These are phyloP conservation scores for Pleurotus salmoneostramineus DNA, from an alignment of 768 basidiomycete species.

Conservation along the genomic window DNA sequence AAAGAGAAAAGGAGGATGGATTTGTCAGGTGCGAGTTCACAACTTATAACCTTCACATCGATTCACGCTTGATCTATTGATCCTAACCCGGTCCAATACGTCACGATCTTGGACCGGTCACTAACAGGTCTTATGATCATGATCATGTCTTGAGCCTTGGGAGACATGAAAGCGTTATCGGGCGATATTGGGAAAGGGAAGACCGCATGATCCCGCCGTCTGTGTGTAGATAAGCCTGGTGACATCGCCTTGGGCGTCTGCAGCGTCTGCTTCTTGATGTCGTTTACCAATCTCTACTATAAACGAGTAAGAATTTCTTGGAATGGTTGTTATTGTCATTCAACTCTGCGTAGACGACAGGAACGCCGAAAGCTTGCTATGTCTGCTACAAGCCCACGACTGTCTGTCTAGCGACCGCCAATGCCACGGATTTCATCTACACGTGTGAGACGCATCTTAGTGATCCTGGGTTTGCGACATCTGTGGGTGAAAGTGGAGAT, in stretches of 20 bases:
- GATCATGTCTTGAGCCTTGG: not conserved
- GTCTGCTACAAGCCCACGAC: conserved; percentile 78
- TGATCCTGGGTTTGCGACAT: conserved; percentile 72
- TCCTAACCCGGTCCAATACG: not conserved
- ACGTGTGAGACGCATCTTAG: conserved; percentile 76
- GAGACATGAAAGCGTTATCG: not conserved
- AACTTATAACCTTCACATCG: conserved; percentile 1
- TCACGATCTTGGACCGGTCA: conserved; percentile 2
- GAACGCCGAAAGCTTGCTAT: conserved; percentile 74
- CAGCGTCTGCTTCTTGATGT: conserved; percentile 35
- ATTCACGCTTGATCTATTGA: not conserved
- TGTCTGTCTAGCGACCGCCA: conserved; percentile 80
- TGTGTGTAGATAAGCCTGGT: not conserved
- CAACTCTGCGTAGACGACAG: conserved; percentile 53
- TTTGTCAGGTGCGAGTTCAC: not conserved
- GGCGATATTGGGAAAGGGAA: not conserved
- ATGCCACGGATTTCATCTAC: conserved; percentile 84
- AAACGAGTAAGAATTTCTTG: conserved; percentile 60
- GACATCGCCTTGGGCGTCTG: not conserved
- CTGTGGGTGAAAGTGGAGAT: conserved; percentile 34
- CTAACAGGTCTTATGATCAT: conserved; percentile 6
- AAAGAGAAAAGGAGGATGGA: conserved; percentile 14
- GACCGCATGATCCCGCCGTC: not conserved
- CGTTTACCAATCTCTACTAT: conserved; percentile 84
- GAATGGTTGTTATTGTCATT: not conserved